phyloP scores from a whole-genome alignment of 1,139 yeast species.

The Sugiyamaella pinicola region DNA sequence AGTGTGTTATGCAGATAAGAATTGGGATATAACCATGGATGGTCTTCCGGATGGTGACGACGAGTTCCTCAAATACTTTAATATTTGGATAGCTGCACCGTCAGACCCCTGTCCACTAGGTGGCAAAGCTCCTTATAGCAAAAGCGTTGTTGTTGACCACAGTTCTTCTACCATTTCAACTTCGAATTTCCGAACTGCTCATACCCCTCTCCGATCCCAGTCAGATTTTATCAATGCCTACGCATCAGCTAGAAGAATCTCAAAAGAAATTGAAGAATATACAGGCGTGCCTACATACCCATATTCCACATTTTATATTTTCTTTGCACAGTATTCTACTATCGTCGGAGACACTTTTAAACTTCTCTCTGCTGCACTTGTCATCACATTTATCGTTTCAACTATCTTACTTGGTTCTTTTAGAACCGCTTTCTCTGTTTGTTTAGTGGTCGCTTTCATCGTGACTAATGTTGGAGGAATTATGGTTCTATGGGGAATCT shows the following conservation, averaged over 20 bases:
- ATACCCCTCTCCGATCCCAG: constrained; percentile 78
- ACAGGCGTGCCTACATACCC: constrained; percentile 71
- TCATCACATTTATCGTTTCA: constrained; percentile 57
- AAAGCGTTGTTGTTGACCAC: constrained; percentile 54
- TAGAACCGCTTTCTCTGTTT: constrained; percentile 58
- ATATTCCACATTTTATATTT: constrained; percentile 88
- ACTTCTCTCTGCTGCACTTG: constrained; percentile 58
- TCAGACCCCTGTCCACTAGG: constrained; percentile 95
- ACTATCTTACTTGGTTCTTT: constrained; percentile 66
- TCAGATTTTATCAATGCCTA: constrained; percentile 81
- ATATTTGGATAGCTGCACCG: constrained; percentile 79
- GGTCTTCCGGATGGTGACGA: constrained; percentile 75
- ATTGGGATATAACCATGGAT: constrained; percentile 73
- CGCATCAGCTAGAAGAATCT: constrained; percentile 69
- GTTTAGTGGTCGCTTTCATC: constrained; percentile 63
- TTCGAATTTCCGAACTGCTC: constrained; percentile 78
- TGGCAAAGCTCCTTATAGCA: constrained; percentile 88
- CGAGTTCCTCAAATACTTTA: constrained; percentile 71
- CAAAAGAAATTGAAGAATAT: constrained; percentile 54
- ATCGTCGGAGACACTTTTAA: constrained; percentile 60
- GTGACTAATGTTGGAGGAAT: constrained; percentile 76
- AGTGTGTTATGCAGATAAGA: constrained; percentile 62
- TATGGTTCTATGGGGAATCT: constrained; percentile 72
- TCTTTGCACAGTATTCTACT: constrained; percentile 81
- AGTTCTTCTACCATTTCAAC: constrained; percentile 50